These are phyloP conservation scores for Ogataea nitratoaversa DNA, from an alignment of 805 yeast genomes.

Conservation along the genomic window DNA sequence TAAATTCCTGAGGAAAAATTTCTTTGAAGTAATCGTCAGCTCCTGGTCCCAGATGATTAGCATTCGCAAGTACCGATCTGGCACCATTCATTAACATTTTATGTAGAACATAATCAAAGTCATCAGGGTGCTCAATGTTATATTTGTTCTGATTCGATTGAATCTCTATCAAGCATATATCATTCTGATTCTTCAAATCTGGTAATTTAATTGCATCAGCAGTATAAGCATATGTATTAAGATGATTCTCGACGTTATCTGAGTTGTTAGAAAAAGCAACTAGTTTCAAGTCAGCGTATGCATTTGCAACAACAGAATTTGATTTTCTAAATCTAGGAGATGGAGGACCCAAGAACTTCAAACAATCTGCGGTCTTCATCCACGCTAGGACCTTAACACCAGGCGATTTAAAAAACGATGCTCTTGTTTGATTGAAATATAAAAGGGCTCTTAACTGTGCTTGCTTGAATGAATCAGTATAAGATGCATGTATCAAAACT, in stretches of 20 bases:
- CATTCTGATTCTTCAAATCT: constrained; percentile 15
- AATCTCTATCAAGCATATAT: constrained; percentile 28
- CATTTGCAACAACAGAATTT: constrained; percentile 58
- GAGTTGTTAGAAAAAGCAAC: constrained; percentile 41
- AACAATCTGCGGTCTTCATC: constrained; percentile 57
- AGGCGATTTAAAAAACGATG: constrained; percentile 33
- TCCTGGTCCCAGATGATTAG: constrained; percentile 74
- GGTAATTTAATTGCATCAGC: constrained; percentile 23
- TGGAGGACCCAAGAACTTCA: constrained; percentile 56
- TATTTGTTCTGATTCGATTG: constrained; percentile 28
- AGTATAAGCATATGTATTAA: constrained; percentile 3
- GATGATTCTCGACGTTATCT: constrained; percentile 10
- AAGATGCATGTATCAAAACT: constrained; percentile 28
- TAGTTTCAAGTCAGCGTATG: constrained; percentile 55
- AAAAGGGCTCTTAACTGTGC: constrained; percentile 42
- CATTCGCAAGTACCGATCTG: constrained; percentile 39
- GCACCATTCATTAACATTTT: constrained; percentile 45
- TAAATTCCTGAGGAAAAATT: constrained; percentile 34
- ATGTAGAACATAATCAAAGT: constrained; percentile 65
- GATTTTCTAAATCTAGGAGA: constrained; percentile 53
- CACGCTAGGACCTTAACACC: constrained; percentile 71
- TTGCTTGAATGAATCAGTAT: constrained; percentile 46
- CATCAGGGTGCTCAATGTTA: constrained; percentile 38
- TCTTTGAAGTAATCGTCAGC: constrained; percentile 49
- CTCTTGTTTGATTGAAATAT: constrained; percentile 26